Evolutionary conservation across 2,329 filamentous ascomycete genomes (phyloP), one percentile per base, ranked within the genome.

Genomic region (Atkinsonella hypoxylon): DNA sequence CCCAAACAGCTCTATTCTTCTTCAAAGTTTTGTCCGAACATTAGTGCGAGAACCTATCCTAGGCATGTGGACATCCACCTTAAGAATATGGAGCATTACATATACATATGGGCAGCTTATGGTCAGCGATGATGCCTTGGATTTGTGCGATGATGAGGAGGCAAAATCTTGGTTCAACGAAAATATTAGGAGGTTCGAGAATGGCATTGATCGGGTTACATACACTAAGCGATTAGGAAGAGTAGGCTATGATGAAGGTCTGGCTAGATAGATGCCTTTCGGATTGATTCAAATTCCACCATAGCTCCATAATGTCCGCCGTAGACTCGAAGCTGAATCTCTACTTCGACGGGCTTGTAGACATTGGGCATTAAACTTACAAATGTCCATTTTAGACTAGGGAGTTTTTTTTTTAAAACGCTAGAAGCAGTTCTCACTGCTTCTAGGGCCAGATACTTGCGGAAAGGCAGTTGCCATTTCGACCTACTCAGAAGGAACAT

Each of bases 11-110:
- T 20, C 45, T 40, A n/a, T 48, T 45, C 50, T 51, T 18, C 45
- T 51, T 26, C 31, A 31, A 48, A 51, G 50, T 32, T 47, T 51
- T 32, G 50, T 51, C 45, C 45, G 39, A 45, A 51, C 50, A 12
- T 15, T 44, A 15, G 31, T 51, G 18, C 36, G 50, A 22, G 50
- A 51, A 22, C 45, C 39, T 2, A 31, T 51, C 10, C 4, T 12
- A 31, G 50, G 50, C n/a, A 45, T 40, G 45, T 51, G 50, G 50
- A 44, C 45, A 38, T 51, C 40, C 13, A 31, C 9, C 15, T 38
- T 51, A 31, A 18, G 11, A 3, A 39, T 48, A 40, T 51, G 45
- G 50, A 32, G 26, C 6, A 51, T 51, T 34, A 44, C 45, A 22
- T 51, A 45, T 13, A 30, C 46, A 31, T 51, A 47, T 39, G 44